phyloP scores from a whole-genome alignment of 805 yeast genomes.

The Hanseniaspora jakobsenii region DNA sequence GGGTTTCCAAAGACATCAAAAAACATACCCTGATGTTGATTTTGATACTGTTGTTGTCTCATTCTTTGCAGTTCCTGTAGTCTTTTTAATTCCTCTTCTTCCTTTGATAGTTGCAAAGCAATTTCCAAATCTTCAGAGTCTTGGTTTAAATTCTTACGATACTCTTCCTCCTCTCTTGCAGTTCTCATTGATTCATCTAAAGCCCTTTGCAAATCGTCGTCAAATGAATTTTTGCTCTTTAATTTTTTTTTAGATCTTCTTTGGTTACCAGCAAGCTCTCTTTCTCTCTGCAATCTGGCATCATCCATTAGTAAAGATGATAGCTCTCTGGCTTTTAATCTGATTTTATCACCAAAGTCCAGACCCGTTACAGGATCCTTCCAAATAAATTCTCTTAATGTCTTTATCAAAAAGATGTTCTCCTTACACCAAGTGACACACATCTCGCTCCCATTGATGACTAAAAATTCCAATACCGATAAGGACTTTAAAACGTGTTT shows the following conservation, averaged over 20 bases:
- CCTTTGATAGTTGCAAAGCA: slow-evolving; percentile 25
- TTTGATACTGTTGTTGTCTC: slow-evolving; percentile 20
- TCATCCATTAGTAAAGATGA: slow-evolving; percentile 59
- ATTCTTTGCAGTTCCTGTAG: slow-evolving; percentile 24
- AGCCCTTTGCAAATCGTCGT: slow-evolving; percentile 68
- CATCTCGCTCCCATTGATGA: slow-evolving; percentile 74
- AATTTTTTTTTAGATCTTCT: slow-evolving; percentile 24
- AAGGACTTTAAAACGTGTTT: slow-evolving; percentile 87
- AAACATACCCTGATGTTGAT: slow-evolving; percentile 24
- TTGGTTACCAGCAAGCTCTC: slow-evolving; percentile 36
- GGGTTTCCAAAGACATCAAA: slow-evolving; percentile 30
- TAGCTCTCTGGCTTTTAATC: slow-evolving; percentile 83
- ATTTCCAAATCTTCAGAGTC: slow-evolving; percentile 24
- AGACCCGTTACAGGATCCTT: slow-evolving; percentile 54
- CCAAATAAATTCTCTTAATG: slow-evolving; percentile 79
- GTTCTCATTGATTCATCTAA: slow-evolving; percentile 67
- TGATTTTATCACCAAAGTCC: slow-evolving; percentile 79
- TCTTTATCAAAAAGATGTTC: slow-evolving; percentile 75
- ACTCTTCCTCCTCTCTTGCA: slow-evolving; percentile 69
- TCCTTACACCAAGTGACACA: slow-evolving; percentile 88
- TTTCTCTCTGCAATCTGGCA: slow-evolving; percentile 62
- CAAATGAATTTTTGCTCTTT: slow-evolving; percentile 38
- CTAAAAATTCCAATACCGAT: slow-evolving; percentile 77
- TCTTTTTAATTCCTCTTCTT: slow-evolving; percentile 26
- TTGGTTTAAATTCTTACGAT: slow-evolving; percentile 30